Evolutionary conservation across 2,329 filamentous ascomycete species (phyloP), one percentile per base, ranked within the genome.

Genomic region (Apiospora phragmitis): DNA sequence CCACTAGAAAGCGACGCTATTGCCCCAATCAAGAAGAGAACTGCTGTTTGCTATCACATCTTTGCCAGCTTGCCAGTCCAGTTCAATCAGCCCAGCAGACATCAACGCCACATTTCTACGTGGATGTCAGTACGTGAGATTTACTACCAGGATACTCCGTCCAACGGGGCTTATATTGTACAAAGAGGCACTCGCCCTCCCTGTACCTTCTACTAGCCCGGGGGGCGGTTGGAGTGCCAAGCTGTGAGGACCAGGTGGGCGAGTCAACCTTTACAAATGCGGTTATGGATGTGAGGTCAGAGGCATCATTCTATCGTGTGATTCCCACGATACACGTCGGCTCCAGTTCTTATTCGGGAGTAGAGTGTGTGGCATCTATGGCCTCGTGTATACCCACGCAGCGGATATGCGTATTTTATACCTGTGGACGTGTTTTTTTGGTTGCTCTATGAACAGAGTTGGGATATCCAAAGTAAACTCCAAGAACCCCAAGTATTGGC

Each of bases 251-350:
- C 55, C 32, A 38, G 55, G 55, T 62, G 32, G 55, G 55, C 32
- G 55, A 62, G 55, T 62, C 55, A 62, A 62, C 55, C 55, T 62
- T n/a, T n/a, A 62, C 55, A 62, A 3, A 62, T 62, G 55, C 55
- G 32, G 32, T n/a, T 62, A 38, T 62, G 55, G 55, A 38, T 62
- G 32, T 62, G 55, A 62, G 18, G 55, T 35, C 32, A 5, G 38
- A 62, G 55, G 55, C 55, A 62, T 62, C 55, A 12, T 62, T 62
- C 32, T n/a, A 62, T 62, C 55, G 55, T 62, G 32, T 62, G 55
- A n/a, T 38, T 62, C 55, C 55, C 55, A 29, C 55, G 55, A 62
- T 62, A 62, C 55, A 62, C 55, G 55, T 62, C 55, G 55, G 55
- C 32, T 38, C 14, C 55, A n/a, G 55, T 62, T 32, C 55, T 21